Base-by-base conservation (phyloP, 2,329 filamentous ascomycete genomes). In the Trichoderma sp. region DNA sequence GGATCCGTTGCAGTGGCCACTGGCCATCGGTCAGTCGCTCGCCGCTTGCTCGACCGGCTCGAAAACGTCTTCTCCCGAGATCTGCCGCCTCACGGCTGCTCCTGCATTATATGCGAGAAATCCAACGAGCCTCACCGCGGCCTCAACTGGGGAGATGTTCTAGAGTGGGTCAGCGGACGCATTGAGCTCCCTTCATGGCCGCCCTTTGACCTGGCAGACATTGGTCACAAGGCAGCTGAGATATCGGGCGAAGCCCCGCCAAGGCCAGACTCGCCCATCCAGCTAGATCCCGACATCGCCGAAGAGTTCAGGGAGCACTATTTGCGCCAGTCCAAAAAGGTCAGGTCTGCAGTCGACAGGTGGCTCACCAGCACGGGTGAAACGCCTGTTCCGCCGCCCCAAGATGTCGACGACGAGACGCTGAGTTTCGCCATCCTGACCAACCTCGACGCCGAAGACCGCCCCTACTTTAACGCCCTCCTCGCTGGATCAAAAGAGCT, bases 21-120 rank as follows among this genome's bases (percentile, higher is more conserved):
- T 0, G 97, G 97, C 6, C 98, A 98, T 83, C 92, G 94, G 72
- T 98, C 96, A 0, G 94, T 98, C n/a, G 97, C 97, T 4, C 92
- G 97, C 6, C 91, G 95, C 69, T 86, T 98, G 29, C 89, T 98
- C 6, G 96, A 99, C 84, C 91, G 97, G 50, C 88, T 99, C 4
- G 96, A 98, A 82, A 94, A 96, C 75, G 95, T 99, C 9, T 98
- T 99, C 84, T 95, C 95, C 3, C 90, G 97, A 76, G 96, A 98
- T 81, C 92, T 99, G 45, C 95, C 95, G 0, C 92, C 92, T 0
- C 92, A 98, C 80, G 91, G 93, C n/a, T 98, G 96, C 82, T 86
- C 88, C 60, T 98, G 96, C 83, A 87, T 97, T 74, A 94, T 98
- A 88, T 98, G 96, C 81, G 90, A 93, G 64, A 87, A 85, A 14